phyloP scores from a whole-genome alignment of 225 moss, liverwort and hornwort genomes.

The Bryum argenteum region DNA sequence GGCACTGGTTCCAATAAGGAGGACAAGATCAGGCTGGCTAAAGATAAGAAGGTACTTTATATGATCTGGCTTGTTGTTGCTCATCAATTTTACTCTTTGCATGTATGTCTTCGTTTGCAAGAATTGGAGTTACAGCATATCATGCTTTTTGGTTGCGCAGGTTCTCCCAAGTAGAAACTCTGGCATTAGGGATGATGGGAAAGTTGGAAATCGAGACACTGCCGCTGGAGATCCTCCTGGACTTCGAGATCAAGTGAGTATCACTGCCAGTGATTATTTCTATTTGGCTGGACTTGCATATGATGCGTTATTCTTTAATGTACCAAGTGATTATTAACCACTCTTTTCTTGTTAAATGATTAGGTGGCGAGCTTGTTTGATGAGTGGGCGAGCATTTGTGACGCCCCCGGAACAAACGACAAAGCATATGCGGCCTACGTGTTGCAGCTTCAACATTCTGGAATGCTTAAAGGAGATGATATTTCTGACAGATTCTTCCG shows the following conservation, averaged over 20 bases:
- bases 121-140: not conserved
- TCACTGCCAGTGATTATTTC: constrained; percentile 4
- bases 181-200: constrained; percentile 73
- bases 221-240: constrained; percentile 83
- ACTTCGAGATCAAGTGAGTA: constrained; percentile 78
- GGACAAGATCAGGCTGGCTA: constrained; percentile 72
- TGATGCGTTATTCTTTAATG: not conserved
- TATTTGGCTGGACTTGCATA: not conserved
- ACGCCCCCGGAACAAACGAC: constrained; percentile 78
- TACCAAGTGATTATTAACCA: constrained; percentile 18
- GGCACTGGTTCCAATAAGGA: constrained; percentile 64
- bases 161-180: constrained; percentile 64
- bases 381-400: constrained; percentile 94
- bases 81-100: constrained; percentile 13
- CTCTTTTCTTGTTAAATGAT: constrained; percentile 17
- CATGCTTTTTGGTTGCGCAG: constrained; percentile 41
- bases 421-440: constrained; percentile 89
- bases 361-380: constrained; percentile 89
- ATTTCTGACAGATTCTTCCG: constrained; percentile 94
- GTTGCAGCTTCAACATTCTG: constrained; percentile 91
- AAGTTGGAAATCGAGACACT: constrained; percentile 69
- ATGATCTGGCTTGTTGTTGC: constrained; percentile 7
- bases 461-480: constrained; percentile 97
- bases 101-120: constrained; percentile 1
- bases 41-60: constrained; percentile 78